A percentile compares a stretch with the other conserved stretches of the same genome.
phyloP scores from a whole-genome alignment of 208 protist species.

The Phytomonas serpens region DNA sequence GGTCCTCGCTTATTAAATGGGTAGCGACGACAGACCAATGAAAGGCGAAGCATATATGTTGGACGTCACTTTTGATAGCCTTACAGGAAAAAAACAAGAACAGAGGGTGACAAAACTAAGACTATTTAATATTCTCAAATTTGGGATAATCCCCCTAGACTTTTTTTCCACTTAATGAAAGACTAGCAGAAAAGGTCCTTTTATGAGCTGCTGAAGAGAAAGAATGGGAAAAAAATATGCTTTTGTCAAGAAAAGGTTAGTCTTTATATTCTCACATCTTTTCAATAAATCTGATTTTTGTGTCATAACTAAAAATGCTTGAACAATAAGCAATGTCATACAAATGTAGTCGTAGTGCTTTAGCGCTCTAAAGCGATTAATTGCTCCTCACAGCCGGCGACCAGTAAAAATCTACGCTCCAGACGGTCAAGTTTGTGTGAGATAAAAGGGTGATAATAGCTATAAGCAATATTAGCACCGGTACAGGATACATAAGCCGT shows the following conservation, averaged over 20 bases:
- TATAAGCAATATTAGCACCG: conserved; percentile 7
- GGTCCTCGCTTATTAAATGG: conserved; percentile 85
- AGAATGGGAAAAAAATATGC: neutral
- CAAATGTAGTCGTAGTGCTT: neutral
- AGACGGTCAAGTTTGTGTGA: conserved; percentile 9
- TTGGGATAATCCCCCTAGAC: neutral
- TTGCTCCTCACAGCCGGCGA: neutral
- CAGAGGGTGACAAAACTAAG: neutral
- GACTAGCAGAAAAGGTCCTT: neutral
- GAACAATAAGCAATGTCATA: conserved; percentile 6
- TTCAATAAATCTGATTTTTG: neutral
- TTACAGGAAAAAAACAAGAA: neutral
- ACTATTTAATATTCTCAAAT: neutral
- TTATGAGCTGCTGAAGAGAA: neutral
- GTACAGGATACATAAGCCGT: conserved; percentile 84
- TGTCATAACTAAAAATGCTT: neutral
- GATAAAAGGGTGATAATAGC: conserved; percentile 9
- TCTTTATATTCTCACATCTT: neutral
- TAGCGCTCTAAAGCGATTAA: neutral
- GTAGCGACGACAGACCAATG: conserved; percentile 51
- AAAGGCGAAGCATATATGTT: conserved; percentile 51
- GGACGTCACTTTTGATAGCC: neutral
- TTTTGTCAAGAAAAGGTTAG: neutral
- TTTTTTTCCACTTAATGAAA: neutral
- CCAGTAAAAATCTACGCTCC: conserved; percentile 6